These are phyloP conservation scores for Mangifera indica DNA, from an alignment of 345 rosid species.

Conservation along the genomic window DNA sequence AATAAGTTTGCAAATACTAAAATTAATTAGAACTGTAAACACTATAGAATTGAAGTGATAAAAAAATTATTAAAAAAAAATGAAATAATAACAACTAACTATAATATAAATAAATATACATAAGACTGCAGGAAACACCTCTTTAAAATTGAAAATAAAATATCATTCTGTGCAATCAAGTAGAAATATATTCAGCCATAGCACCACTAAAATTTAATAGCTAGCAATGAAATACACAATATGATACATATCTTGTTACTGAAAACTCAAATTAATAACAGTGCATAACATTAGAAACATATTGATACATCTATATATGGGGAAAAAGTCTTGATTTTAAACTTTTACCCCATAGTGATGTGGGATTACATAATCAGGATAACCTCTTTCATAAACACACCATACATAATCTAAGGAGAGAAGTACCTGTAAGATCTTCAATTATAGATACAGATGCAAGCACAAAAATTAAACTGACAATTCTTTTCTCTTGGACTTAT, in stretches of 20 bases:
- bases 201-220: no score
- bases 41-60: background rate
- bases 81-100: background rate
- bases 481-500: background rate
- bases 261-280: no score
- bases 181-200: no score
- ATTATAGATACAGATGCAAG: background rate
- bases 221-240: no score
- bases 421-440: background rate
- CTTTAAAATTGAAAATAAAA: no score
- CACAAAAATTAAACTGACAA: no score
- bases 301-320: background rate
- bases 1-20: constrained; percentile 17
- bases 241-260: no score
- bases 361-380: background rate
- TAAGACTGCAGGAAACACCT: background rate
- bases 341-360: background rate
- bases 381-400: background rate
- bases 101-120: background rate
- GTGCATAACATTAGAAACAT: no score
- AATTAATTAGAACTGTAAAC: constrained; percentile 5
- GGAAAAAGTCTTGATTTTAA: no score
- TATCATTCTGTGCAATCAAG: no score
- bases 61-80: background rate
- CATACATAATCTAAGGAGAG: background rate